Conservation (phyloP, 768 basidiomycete species). For the Glaciozyma martinii region DNA sequence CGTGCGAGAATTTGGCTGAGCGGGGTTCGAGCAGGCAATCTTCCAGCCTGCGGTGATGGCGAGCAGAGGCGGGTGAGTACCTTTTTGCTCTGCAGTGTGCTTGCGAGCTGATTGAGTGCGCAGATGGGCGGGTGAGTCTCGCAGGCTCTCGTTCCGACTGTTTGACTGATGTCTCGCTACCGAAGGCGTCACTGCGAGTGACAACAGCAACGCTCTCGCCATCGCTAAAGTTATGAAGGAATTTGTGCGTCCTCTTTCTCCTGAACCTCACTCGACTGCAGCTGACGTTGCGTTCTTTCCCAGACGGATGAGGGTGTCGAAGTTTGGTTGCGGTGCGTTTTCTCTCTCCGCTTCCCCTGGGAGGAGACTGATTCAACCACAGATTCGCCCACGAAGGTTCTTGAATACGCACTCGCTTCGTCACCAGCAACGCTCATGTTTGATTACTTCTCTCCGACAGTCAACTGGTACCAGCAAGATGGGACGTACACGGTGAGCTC, state of each 20-base stretch:
- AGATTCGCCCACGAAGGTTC: conserved; percentile 30
- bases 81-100: too few relatives aligned
- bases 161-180: too few relatives aligned
- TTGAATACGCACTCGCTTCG: neutral
- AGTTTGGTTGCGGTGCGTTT: conserved; percentile 36
- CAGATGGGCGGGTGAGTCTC: too few relatives aligned
- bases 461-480: conserved; percentile 32
- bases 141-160: too few relatives aligned
- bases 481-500: conserved; percentile 31
- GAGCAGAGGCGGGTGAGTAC: conserved; percentile 19
- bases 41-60: conserved; percentile 34
- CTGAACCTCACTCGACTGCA: too few relatives aligned
- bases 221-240: conserved; percentile 35
- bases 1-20: too few relatives aligned
- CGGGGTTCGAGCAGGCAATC: too few relatives aligned
- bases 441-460: too few relatives aligned
- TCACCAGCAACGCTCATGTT: neutral
- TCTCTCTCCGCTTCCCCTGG: too few relatives aligned
- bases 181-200: conserved; percentile 21
- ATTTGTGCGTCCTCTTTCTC: conserved; percentile 8
- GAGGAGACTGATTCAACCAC: too few relatives aligned
- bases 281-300: too few relatives aligned
- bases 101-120: too few relatives aligned
- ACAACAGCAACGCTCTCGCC: conserved; percentile 28
- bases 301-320: conserved; percentile 34